A percentile compares a stretch with the other conserved stretches of the same genome.
Evolutionary conservation across 176 grass and related monocot genomes (phyloP).

Genomic region (Zizania latifolia): DNA sequence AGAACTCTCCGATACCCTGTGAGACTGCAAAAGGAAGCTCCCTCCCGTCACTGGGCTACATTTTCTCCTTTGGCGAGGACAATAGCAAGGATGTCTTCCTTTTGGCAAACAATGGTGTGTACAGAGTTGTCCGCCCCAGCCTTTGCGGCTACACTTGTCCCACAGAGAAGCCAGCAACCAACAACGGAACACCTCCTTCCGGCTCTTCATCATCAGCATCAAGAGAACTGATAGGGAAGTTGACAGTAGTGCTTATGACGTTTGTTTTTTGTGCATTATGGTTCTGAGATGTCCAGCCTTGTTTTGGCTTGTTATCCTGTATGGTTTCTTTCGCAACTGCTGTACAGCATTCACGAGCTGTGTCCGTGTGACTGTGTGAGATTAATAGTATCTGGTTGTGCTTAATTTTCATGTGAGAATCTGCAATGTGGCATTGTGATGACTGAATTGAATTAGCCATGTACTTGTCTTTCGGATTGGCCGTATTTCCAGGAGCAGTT

Average conservation of each 20-base stretch:
- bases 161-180: constrained; percentile 36
- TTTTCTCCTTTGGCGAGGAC: constrained; percentile 81
- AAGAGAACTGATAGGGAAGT: neutral
- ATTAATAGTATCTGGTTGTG: neutral
- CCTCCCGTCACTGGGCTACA: constrained; percentile 46
- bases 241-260: neutral
- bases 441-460: neutral
- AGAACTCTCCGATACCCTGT: constrained; percentile 48
- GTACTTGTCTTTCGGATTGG: neutral
- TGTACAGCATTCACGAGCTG: neutral
- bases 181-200: neutral
- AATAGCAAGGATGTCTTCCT: constrained; percentile 67
- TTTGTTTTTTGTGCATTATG: neutral
- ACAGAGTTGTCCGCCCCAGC: constrained; percentile 71
- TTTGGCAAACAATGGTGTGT: constrained; percentile 64
- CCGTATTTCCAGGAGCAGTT: neutral
- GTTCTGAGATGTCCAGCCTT: constrained; percentile 5
- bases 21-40: constrained; percentile 13
- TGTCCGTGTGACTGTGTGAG: neutral
- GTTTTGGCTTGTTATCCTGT: neutral
- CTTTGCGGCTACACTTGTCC: constrained; percentile 47
- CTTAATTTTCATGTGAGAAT: neutral
- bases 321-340: neutral
- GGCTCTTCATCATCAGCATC: constrained; percentile 9
- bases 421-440: neutral